Conservation (phyloP, 441 rosid species). For the Mallotus repandus region DNA sequence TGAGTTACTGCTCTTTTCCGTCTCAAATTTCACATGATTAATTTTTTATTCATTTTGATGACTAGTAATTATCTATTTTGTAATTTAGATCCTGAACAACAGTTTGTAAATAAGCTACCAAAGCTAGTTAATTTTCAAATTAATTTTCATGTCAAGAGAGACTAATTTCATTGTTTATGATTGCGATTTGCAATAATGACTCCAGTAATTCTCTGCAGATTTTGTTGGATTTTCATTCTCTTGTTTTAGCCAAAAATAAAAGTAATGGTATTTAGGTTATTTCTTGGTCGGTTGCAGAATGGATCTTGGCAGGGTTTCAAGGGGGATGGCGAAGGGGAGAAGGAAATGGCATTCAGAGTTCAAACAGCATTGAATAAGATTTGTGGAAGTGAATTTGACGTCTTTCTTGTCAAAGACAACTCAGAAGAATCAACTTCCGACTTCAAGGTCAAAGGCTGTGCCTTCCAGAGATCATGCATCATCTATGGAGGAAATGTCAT, state of each 20-base stretch:
- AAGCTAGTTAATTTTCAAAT: too few species aligned
- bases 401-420: constrained; percentile 35
- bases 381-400: constrained; percentile 54
- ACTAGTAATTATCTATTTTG: too few species aligned
- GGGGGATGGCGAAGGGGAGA: constrained; percentile 39
- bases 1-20: constrained; percentile 28
- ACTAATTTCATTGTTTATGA: background rate
- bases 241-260: background rate
- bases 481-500: constrained; percentile 55
- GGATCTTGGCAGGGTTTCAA: constrained; percentile 66
- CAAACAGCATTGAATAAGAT: constrained; percentile 48
- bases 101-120: too few species aligned
- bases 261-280: constrained; percentile 17
- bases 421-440: constrained; percentile 32
- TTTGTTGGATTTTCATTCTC: background rate
- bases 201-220: background rate
- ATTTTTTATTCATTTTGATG: background rate
- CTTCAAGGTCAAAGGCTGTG: constrained; percentile 57
- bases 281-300: constrained; percentile 39
- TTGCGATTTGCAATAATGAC: too few species aligned
- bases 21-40: background rate
- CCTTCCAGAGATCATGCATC: constrained; percentile 76
- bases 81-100: background rate
- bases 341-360: constrained; percentile 51
- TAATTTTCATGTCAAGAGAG: background rate